Evolutionary conservation across 164 flowering plant species (phyloP).

Genomic region (Berberis vulgaris): DNA sequence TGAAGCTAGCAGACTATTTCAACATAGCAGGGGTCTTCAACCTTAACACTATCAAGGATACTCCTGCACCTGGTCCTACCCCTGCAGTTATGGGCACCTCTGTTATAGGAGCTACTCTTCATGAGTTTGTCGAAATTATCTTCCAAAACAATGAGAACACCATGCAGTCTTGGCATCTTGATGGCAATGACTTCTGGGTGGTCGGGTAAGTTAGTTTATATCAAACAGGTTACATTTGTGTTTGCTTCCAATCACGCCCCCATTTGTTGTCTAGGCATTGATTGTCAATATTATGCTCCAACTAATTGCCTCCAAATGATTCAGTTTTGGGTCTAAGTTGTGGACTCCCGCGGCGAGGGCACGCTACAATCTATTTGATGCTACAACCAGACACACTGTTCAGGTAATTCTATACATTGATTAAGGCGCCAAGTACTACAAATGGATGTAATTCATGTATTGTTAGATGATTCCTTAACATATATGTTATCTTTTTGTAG

Average conservation of each 20-base stretch:
- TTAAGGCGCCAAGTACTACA: background rate
- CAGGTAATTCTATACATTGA: background rate
- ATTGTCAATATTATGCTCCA: background rate
- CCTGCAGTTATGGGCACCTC: constrained; percentile 5
- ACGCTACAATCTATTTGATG: background rate
- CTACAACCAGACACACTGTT: constrained; percentile 1
- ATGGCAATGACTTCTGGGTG: constrained; percentile 3
- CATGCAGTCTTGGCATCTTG: constrained; percentile 7
- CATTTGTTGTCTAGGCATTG: background rate
- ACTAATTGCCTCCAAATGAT: background rate
- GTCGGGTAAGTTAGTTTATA: constrained; percentile 1
- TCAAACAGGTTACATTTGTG: background rate
- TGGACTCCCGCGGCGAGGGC: constrained; percentile 1
- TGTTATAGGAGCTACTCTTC: constrained; percentile 3
- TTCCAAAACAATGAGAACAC: constrained; percentile 8
- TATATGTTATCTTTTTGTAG: background rate
- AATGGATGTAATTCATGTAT: background rate
- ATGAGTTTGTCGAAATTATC: constrained; percentile 5
- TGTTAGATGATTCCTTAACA: no score
- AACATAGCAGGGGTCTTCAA: constrained; percentile 5
- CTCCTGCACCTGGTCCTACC: constrained; percentile 3
- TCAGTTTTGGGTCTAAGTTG: background rate
- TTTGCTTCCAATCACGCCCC: background rate
- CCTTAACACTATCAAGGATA: constrained; percentile 3
- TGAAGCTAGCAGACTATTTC: constrained; percentile 7